Percentiles rank a stretch among this genome's conserved stretches.
phyloP scores from a whole-genome alignment of 73 alveolate species.

The Blepharisma stoltei region DNA sequence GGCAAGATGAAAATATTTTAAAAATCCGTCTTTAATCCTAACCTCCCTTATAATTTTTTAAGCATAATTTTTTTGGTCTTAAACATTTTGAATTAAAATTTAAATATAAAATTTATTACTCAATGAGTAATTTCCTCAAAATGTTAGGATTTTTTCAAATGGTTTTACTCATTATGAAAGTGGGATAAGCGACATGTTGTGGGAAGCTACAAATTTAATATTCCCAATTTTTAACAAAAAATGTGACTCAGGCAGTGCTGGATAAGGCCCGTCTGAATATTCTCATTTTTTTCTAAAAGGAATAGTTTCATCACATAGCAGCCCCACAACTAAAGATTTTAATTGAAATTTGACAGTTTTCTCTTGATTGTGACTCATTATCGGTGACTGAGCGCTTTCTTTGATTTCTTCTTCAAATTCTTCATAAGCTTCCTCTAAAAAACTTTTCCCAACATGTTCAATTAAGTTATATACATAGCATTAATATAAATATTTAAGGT shows the following conservation, averaged over 20 bases:
- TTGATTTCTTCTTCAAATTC: constrained; percentile 15
- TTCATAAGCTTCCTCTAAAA: not conserved
- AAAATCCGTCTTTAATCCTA: not conserved
- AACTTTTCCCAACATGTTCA: not conserved
- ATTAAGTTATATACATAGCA: too few relatives aligned
- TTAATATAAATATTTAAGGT: too few relatives aligned
- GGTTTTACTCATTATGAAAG: too few relatives aligned
- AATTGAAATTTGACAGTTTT: not conserved
- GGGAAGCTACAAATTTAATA: not conserved
- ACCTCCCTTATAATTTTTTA: too few relatives aligned
- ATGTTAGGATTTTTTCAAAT: too few relatives aligned
- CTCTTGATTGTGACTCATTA: not conserved
- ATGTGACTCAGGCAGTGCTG: constrained; percentile 20
- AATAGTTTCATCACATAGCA: not conserved
- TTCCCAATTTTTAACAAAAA: not conserved
- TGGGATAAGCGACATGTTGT: not conserved
- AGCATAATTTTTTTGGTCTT: too few relatives aligned
- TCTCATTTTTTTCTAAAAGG: constrained; percentile 6
- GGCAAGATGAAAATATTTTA: not conserved
- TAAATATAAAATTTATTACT: too few relatives aligned
- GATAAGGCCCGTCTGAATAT: constrained; percentile 17
- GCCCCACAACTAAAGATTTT: not conserved
- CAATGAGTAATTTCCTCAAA: too few relatives aligned
- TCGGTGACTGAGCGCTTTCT: not conserved
- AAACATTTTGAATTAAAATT: too few relatives aligned